These are phyloP conservation scores for Populus tremula DNA, from an alignment of 345 rosid species.

Conservation along the genomic window DNA sequence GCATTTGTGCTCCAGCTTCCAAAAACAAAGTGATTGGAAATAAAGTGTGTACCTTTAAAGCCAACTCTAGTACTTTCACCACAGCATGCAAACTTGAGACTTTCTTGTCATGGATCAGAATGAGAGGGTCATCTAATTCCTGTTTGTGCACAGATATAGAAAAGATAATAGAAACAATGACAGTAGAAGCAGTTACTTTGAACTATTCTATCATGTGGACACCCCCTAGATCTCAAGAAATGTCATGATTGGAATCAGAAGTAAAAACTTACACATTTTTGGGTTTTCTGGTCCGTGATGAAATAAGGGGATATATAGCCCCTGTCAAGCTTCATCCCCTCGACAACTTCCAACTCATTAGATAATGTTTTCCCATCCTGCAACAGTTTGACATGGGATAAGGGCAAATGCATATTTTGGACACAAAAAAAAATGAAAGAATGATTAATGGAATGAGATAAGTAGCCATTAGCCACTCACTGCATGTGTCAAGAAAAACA, in stretches of 20 bases:
- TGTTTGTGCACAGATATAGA: slow-evolving; percentile 26
- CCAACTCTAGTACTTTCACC: slow-evolving; percentile 86
- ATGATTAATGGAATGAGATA: not conserved
- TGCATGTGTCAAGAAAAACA: not conserved
- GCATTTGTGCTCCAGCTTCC: not conserved
- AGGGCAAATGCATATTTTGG: not conserved
- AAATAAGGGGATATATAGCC: slow-evolving; percentile 97
- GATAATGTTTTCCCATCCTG: slow-evolving; percentile 93
- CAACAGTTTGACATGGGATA: slow-evolving; percentile 6
- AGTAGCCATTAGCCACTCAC: not conserved
- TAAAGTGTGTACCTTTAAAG: slow-evolving; percentile 66
- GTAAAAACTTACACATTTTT: slow-evolving; percentile 73
- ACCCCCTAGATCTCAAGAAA: not conserved
- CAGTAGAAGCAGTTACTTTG: not conserved
- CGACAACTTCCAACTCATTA: slow-evolving; percentile 95
- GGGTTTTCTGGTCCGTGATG: slow-evolving; percentile 80
- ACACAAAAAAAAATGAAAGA: not conserved
- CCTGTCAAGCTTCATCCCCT: slow-evolving; percentile 98
- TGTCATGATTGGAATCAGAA: not conserved
- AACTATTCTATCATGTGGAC: not conserved
- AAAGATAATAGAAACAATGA: not conserved
- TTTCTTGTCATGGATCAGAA: slow-evolving; percentile 93
- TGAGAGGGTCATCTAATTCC: slow-evolving; percentile 96
- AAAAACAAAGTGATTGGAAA: not conserved
- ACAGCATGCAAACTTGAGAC: slow-evolving; percentile 73